Conservation (phyloP, 106 monocot species). For the Ottelia alismoides region DNA sequence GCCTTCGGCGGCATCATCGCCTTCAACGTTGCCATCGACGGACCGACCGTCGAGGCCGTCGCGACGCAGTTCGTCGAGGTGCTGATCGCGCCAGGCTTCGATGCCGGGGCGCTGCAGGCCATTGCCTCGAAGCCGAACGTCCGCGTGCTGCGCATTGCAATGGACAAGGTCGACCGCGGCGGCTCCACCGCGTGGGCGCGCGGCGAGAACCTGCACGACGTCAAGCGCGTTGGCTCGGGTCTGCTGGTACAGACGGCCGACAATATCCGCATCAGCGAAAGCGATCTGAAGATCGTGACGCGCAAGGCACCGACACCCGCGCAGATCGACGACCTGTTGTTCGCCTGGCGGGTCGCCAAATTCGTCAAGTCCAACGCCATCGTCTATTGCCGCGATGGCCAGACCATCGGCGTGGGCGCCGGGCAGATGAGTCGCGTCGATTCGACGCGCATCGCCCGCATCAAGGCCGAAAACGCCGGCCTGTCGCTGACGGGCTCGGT, state of each 20-base stretch:
- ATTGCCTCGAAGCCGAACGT: no score
- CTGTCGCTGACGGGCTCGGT: no score
- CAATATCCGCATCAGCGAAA: neutral
- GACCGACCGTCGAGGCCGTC: neutral
- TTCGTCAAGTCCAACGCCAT: conserved; percentile 7
- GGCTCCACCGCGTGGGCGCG: no score
- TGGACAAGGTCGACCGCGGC: no score
- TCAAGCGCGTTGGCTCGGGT: no score
- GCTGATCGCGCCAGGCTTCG: no score
- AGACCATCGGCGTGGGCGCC: conserved; percentile 4
- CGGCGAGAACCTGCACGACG: no score
- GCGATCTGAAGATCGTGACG: neutral
- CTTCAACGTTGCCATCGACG: neutral
- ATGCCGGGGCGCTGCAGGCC: no score
- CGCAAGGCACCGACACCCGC: neutral
- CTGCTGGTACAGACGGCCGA: conserved; percentile 3
- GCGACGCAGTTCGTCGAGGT: neutral
- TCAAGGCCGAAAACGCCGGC: conserved; percentile 1
- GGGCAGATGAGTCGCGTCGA: conserved; percentile 8
- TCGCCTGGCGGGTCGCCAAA: neutral
- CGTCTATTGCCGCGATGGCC: neutral
- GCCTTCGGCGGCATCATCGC: conserved; percentile 13
- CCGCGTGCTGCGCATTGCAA: no score
- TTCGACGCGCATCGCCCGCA: neutral
- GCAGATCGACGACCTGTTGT: neutral